Evolutionary conservation across 2,329 filamentous ascomycete species (phyloP).

Genomic region (Aspergillus nomiae): DNA sequence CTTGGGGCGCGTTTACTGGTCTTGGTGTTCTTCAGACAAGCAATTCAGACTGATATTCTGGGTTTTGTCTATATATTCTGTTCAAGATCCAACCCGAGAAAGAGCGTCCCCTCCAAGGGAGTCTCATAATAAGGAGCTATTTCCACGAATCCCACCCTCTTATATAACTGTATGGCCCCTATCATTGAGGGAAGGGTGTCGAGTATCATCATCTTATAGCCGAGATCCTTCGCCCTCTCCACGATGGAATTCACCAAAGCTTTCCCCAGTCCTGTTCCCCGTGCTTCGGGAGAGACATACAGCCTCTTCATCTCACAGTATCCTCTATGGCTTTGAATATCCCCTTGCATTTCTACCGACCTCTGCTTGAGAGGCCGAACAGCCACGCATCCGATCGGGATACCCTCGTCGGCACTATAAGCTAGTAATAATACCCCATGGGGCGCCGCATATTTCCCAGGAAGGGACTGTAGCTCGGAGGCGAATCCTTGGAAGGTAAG

Average conservation of each 20-base stretch:
- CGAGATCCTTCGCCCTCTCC: constrained; percentile 46
- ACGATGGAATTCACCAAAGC: constrained; percentile 51
- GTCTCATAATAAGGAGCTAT: constrained; percentile 59
- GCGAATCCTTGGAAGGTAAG: constrained; percentile 60
- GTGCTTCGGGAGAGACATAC: constrained; percentile 52
- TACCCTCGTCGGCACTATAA: constrained; percentile 19
- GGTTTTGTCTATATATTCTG: background rate
- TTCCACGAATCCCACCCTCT: constrained; percentile 53
- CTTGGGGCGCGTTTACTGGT: background rate
- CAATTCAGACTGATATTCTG: background rate
- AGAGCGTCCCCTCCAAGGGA: constrained; percentile 55
- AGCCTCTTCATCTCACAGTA: constrained; percentile 61
- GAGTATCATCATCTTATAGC: constrained; percentile 56
- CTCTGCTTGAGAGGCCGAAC: constrained; percentile 36
- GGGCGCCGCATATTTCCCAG: constrained; percentile 55
- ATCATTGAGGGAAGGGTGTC: constrained; percentile 59
- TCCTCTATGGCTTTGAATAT: constrained; percentile 20
- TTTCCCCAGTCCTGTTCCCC: constrained; percentile 54
- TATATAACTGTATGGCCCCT: constrained; percentile 54
- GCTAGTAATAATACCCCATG: constrained; percentile 53
- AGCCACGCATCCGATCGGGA: constrained; percentile 53
- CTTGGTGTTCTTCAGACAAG: background rate
- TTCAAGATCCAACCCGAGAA: constrained; percentile 45
- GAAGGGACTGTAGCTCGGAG: constrained; percentile 54
- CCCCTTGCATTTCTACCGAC: background rate